Base-by-base conservation (phyloP, 2,329 filamentous ascomycete genomes). In the Anthostomella pinea region DNA sequence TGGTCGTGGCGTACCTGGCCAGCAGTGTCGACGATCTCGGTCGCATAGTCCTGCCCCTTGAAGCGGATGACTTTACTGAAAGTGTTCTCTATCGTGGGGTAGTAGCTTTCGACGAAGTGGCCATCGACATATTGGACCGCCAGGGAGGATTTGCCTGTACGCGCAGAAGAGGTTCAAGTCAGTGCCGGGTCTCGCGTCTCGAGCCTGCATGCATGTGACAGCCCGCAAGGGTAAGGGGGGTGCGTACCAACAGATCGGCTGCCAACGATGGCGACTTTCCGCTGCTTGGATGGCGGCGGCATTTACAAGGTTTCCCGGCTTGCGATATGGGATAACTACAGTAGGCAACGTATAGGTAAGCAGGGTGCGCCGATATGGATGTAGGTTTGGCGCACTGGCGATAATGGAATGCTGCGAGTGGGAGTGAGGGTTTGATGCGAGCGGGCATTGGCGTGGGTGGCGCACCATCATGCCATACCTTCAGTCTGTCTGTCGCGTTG, bases 91-190 rank as follows among this genome's bases (percentile, higher is more conserved):
- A 98, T 97, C 25, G 93, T 98, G 22, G 93, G 93, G 65, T 98
- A 98, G 69, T 98, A 98, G 65, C 87, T 94, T 66, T 98, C 93
- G 59, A 98, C 91, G 61, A 98, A 98, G 68, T 95, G 90, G 46
- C 89, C 89, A 63, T 98, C 93, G 59, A 96, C 91, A 60, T 93
- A 97, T 61, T 91, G 91, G 30, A 97, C 93, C 9, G 93, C 95
- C 49, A 98, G 81, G 36, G 91, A 97, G 15, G 89, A 96, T 75
- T 98, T 98, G 66, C 93, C 93, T 97, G 56, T 17, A 35, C 36
- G 30, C 13, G 19, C 33, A 44, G 40, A 42, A 17, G 35, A 19
- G 35, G 28, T 30, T 22, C 23, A 26, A 16, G 22, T 39, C 29
- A 41, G 41, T 29, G 9, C 11, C 28, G 18, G 6, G 18, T 26